These are phyloP conservation scores for Carex myosuroides DNA, from an alignment of 176 grass and related monocot species.

Conservation along the genomic window DNA sequence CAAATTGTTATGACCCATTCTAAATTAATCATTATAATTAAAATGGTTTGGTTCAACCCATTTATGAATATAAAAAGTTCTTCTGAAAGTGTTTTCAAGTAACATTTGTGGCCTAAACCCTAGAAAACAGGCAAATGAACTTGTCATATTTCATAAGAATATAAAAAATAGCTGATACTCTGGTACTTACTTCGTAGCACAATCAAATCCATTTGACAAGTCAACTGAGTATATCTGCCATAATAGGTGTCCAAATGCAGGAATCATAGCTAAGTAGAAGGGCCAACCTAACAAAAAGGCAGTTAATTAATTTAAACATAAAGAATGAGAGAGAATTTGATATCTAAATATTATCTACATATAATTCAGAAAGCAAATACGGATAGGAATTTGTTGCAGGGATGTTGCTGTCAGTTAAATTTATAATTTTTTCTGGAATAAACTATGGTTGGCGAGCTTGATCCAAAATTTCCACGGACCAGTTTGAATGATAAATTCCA, in stretches of 20 bases:
- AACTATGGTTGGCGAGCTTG: too few species aligned
- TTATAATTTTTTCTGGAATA: too few species aligned
- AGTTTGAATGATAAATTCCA: too few species aligned
- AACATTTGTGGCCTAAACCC: neutral
- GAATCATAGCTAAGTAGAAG: constrained; percentile 30
- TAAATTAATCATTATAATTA: neutral
- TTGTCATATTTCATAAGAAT: neutral
- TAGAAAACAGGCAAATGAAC: neutral
- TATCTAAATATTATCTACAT: neutral
- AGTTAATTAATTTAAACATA: neutral
- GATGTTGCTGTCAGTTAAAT: neutral
- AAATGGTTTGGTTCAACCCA: neutral
- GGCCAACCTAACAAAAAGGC: constrained; percentile 33
- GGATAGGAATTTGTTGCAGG: neutral
- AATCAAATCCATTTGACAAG: constrained; percentile 33
- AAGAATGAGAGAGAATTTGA: neutral
- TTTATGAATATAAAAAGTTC: neutral
- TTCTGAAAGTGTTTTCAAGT: neutral
- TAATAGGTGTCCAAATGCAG: constrained; percentile 31
- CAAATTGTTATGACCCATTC: too few species aligned
- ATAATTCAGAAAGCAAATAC: neutral
- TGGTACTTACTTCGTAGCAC: constrained; percentile 32
- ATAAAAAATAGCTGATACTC: neutral
- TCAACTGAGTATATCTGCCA: constrained; percentile 44
- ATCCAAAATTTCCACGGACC: too few species aligned